Percentiles rank a stretch among this genome's conserved stretches.
Conservation (phyloP, 352 stramenopile species). For the Phytophthora nicotianae region DNA sequence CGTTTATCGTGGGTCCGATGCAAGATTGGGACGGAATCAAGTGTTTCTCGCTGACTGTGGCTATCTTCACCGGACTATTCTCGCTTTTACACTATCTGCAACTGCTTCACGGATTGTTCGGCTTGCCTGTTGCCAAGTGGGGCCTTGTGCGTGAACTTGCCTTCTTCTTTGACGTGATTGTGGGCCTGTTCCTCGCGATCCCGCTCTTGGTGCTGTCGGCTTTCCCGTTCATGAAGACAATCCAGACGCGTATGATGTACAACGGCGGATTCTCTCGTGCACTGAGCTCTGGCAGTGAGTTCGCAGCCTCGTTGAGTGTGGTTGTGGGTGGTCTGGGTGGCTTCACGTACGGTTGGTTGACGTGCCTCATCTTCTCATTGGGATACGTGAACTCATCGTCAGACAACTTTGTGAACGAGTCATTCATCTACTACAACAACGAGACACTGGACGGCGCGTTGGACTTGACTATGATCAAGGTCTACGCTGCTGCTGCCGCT, state of each 20-base stretch:
- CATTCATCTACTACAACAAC: constrained; percentile 86
- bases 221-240: constrained; percentile 89
- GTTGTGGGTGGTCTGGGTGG: constrained; percentile 73
- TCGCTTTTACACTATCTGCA: constrained; percentile 77
- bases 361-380: constrained; percentile 80
- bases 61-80: constrained; percentile 80
- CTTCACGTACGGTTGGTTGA: constrained; percentile 82
- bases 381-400: constrained; percentile 76
- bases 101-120: constrained; percentile 71
- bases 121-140: constrained; percentile 64
- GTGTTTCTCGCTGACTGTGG: constrained; percentile 67
- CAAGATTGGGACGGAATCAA: constrained; percentile 71
- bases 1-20: constrained; percentile 66
- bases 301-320: constrained; percentile 76
- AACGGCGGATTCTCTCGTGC: constrained; percentile 88
- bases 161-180: constrained; percentile 89
- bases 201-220: constrained; percentile 78
- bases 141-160: constrained; percentile 77
- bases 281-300: constrained; percentile 84
- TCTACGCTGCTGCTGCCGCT: constrained; percentile 63
- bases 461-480: constrained; percentile 71
- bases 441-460: constrained; percentile 45
- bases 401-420: constrained; percentile 86
- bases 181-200: constrained; percentile 76
- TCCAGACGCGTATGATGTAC: constrained; percentile 93